Conservation (phyloP, 768 basidiomycete species). For the Mycena filopes region DNA sequence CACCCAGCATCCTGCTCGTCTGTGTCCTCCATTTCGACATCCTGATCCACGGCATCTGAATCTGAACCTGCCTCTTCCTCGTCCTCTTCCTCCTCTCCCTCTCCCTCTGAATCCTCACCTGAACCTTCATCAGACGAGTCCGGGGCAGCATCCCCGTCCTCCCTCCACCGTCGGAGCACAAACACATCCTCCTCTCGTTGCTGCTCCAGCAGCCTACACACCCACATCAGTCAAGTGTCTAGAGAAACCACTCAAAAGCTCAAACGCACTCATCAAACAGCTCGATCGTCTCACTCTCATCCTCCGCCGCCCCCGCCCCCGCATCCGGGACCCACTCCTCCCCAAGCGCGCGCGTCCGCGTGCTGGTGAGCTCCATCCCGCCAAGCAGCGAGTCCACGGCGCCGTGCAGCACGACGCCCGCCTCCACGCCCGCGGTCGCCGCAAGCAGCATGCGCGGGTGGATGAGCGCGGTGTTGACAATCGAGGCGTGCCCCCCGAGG, state of each 20-base stretch:
- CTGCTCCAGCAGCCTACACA: conserved; percentile 10
- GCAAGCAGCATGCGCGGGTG: conserved; percentile 78
- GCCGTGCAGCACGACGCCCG: conserved; percentile 74
- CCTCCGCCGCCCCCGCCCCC: not conserved
- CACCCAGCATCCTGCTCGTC: not conserved
- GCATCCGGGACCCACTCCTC: conserved; percentile 14
- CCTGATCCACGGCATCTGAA: not conserved
- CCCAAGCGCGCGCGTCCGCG: conserved; percentile 14
- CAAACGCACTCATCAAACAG: conserved; percentile 24
- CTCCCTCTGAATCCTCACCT: not conserved
- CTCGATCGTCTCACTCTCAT: conserved; percentile 11
- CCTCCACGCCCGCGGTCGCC: conserved; percentile 80
- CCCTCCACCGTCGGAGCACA: conserved; percentile 6
- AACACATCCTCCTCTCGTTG: conserved; percentile 19
- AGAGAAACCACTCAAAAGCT: not conserved
- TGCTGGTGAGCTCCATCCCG: conserved; percentile 10
- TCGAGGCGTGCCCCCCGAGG: conserved; percentile 77
- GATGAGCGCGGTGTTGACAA: conserved; percentile 78
- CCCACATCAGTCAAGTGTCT: not conserved
- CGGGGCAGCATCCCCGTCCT: not conserved
- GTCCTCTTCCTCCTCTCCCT: not conserved
- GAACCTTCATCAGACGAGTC: not conserved
- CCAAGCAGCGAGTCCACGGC: conserved; percentile 42
- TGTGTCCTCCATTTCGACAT: conserved; percentile 9
- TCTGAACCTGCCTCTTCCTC: not conserved